These are phyloP conservation scores for Pseudoperonospora humuli DNA, from an alignment of 352 stramenopile genomes.

Conservation along the genomic window DNA sequence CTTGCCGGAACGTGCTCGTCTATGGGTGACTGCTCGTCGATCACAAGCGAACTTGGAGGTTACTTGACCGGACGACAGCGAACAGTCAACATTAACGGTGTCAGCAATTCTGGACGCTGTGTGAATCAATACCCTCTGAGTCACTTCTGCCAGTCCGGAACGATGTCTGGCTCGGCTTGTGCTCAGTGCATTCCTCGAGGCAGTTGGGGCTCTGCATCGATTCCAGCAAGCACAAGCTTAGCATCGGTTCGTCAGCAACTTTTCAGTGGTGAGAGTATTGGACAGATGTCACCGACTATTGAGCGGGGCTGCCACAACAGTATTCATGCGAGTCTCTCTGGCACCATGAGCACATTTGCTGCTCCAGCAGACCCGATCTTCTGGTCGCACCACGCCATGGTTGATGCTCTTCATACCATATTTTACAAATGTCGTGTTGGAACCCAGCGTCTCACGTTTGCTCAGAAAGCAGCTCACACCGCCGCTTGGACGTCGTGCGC, in stretches of 20 bases:
- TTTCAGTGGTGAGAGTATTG: constrained; percentile 43
- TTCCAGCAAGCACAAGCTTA: constrained; percentile 35
- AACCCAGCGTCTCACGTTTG: constrained; percentile 29
- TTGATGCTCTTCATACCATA: no score
- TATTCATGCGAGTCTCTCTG: constrained; percentile 40
- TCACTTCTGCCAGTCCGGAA: constrained; percentile 45
- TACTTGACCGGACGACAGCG: constrained; percentile 9
- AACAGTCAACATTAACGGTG: constrained; percentile 39
- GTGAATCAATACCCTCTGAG: constrained; percentile 28
- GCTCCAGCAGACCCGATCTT: no score
- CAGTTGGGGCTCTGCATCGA: constrained; percentile 22
- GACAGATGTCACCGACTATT: constrained; percentile 35
- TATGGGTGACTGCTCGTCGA: constrained; percentile 40
- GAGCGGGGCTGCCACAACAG: constrained; percentile 53
- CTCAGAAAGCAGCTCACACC: constrained; percentile 35
- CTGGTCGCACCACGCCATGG: no score
- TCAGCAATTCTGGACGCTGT: constrained; percentile 32
- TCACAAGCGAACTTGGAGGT: constrained; percentile 36
- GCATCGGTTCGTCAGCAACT: constrained; percentile 41
- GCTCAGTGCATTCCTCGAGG: constrained; percentile 46
- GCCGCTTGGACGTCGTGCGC: constrained; percentile 42
- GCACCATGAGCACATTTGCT: no score
- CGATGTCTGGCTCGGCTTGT: constrained; percentile 7
- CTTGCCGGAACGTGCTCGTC: no score
- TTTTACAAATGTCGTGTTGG: constrained; percentile 67